Base-by-base conservation (phyloP, 2,329 filamentous ascomycete genomes). In the Colletotrichum shisoi region DNA sequence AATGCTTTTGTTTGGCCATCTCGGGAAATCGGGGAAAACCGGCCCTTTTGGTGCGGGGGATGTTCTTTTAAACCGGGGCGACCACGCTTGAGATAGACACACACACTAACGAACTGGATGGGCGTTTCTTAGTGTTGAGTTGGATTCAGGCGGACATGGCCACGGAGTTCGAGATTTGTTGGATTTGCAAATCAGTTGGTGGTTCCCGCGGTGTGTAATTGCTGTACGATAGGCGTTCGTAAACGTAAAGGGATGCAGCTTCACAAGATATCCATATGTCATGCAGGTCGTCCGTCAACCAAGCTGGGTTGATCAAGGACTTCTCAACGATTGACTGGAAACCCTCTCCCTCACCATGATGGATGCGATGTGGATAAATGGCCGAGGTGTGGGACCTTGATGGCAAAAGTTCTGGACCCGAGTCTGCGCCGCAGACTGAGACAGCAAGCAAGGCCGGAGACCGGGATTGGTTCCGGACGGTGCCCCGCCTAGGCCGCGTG, bases 21-120 rank as follows among this genome's bases (percentile, higher is more conserved):
- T 63, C 64, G 60, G 46, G 60, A 42, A n/a, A 44, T 67, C 53
- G 60, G 63, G 27, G 53, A 34, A 46, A 42, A 58, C 60, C 37
- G 44, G 11, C 42, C 48, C 40, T 21, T 52, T 24, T 31, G 49
- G 42, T 63, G 64, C 61, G 24, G 60, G 64, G 54, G 60, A 57
- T 39, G 19, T 24, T 45, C 4, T 27, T 27, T 27, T 27, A 5
- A 44, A 49, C 17, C 52, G 37, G 57, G 56, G 40, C 57, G 37
- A 45, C 44, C 24, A 27, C 24, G 24, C 27, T 56, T 54, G 48
- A 56, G 61, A 42, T 37, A 39, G 24, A 40, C 24, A 42, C 60
- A 42, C 60, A 48, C 54, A 64, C 60, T n/a, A 59, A 19, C 7
- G 39, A 27, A 44, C 17, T 42, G 49, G 61, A 48, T 42, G n/a